A percentile compares a stretch with the other conserved stretches of the same genome.
Conservation (phyloP, 331 rosid genomes). For the Rosa hybrid region DNA sequence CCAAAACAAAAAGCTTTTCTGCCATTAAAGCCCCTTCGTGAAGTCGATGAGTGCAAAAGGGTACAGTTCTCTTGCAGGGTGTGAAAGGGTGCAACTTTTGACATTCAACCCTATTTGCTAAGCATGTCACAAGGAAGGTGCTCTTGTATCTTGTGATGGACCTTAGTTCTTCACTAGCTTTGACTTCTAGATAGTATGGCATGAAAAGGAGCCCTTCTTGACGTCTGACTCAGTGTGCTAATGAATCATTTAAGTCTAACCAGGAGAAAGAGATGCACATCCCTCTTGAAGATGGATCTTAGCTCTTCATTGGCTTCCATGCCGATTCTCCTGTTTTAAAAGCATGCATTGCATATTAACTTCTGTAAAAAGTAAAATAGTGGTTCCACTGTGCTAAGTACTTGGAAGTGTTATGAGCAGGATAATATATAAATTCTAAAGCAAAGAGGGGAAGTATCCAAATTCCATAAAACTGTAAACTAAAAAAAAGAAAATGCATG, state of each 20-base stretch:
- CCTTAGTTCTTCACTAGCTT: conserved; percentile 77
- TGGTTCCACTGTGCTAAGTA: background rate
- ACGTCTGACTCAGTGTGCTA: conserved; percentile 14
- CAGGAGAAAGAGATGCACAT: conserved; percentile 90
- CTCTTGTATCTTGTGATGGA: conserved; percentile 68
- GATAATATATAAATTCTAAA: background rate
- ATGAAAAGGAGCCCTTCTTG: conserved; percentile 23
- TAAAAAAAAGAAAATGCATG: background rate
- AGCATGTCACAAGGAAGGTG: conserved; percentile 74
- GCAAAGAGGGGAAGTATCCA: background rate
- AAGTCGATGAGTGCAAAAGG: background rate
- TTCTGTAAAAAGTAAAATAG: background rate
- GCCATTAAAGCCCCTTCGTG: conserved; percentile 18
- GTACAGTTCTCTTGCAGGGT: conserved; percentile 22
- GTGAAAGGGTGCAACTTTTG: conserved; percentile 29
- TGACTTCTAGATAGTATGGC: conserved; percentile 35
- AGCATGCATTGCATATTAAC: conserved; percentile 7
- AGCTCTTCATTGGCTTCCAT: conserved; percentile 95
- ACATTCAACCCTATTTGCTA: conserved; percentile 21
- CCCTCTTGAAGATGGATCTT: conserved; percentile 80
- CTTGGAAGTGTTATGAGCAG: background rate
- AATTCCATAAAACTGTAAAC: background rate
- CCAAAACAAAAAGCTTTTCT: conserved; percentile 3
- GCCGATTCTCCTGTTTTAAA: conserved; percentile 79
- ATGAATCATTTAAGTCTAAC: conserved; percentile 58